phyloP scores from a whole-genome alignment of 108 stramenopile genomes.

The Cyclotella kingstonii region DNA sequence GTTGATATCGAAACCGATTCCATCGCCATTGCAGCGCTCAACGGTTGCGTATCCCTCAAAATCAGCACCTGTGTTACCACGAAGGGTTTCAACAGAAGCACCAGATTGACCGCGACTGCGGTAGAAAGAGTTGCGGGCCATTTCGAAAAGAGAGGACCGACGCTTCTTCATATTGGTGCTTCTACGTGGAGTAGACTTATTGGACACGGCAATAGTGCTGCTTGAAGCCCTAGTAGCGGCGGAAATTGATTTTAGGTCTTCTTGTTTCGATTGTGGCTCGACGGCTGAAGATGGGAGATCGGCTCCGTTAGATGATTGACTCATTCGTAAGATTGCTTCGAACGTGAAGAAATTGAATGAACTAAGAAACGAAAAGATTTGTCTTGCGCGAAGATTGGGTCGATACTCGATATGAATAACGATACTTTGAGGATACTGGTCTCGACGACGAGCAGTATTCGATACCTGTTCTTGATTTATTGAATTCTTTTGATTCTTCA shows the following conservation, averaged over 20 bases:
- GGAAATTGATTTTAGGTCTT: not conserved
- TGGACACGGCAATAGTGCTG: slow-evolving; percentile 5
- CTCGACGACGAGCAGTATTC: too few relatives aligned
- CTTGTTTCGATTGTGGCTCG: slow-evolving; percentile 9
- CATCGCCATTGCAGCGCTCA: slow-evolving; percentile 47
- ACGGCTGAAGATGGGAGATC: too few relatives aligned
- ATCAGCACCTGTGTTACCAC: slow-evolving; percentile 71
- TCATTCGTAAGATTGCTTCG: too few relatives aligned
- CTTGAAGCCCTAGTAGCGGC: not conserved
- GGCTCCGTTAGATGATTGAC: too few relatives aligned
- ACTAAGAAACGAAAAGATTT: too few relatives aligned
- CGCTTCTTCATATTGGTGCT: not conserved
- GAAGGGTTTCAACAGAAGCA: slow-evolving; percentile 64
- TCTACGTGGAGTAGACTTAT: not conserved
- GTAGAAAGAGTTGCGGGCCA: slow-evolving; percentile 32
- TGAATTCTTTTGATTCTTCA: too few relatives aligned
- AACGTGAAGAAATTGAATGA: too few relatives aligned
- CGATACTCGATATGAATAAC: too few relatives aligned
- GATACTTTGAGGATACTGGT: too few relatives aligned
- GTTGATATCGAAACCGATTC: slow-evolving; percentile 11
- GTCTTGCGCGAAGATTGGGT: too few relatives aligned
- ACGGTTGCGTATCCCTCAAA: slow-evolving; percentile 74
- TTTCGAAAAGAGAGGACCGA: slow-evolving; percentile 35
- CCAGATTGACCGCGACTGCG: slow-evolving; percentile 64
- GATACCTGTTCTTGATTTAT: too few relatives aligned